phyloP scores from a whole-genome alignment of 371 early-diverging fungal species.

The Syncephalastrum monosporum region DNA sequence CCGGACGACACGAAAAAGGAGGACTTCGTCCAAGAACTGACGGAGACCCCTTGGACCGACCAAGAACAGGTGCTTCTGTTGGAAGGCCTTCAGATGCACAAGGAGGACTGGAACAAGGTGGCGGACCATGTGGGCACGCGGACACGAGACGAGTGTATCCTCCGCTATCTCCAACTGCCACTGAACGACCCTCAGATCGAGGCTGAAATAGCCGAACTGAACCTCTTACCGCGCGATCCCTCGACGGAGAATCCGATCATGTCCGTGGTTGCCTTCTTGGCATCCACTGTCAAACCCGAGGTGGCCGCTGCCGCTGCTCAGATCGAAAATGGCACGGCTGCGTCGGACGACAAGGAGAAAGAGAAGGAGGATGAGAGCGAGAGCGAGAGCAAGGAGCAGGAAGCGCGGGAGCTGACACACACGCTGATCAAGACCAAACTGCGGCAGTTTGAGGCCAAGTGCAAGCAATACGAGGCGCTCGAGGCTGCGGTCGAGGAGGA shows the following conservation, averaged over 20 bases:
- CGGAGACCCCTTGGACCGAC: conserved; percentile 33
- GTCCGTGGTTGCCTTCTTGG: conserved; percentile 93
- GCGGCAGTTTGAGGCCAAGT: conserved; percentile 73
- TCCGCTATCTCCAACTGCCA: conserved; percentile 41
- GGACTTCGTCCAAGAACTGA: conserved; percentile 72
- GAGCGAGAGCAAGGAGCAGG: conserved; percentile 11
- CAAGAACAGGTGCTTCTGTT: conserved; percentile 31
- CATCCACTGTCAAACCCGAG: conserved; percentile 88
- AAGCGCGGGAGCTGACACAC: conserved; percentile 35
- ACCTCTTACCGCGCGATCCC: conserved; percentile 50
- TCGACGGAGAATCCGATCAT: conserved; percentile 91
- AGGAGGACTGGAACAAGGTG: conserved; percentile 41
- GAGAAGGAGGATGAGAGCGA: conserved; percentile 10
- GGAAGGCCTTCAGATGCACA: conserved; percentile 32
- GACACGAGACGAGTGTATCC: conserved; percentile 45
- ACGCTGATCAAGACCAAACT: conserved; percentile 76
- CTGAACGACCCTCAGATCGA: conserved; percentile 71
- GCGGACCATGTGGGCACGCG: conserved; percentile 40
- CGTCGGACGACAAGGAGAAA: background rate
- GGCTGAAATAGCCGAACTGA: conserved; percentile 36
- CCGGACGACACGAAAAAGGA: conserved; percentile 71
- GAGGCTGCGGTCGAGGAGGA: conserved; percentile 70
- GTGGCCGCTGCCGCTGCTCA: conserved; percentile 86
- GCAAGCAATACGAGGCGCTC: conserved; percentile 83
- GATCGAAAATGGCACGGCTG: conserved; percentile 1